Percentiles rank a stretch among this genome's conserved stretches.
phyloP scores from a whole-genome alignment of 257 asterid genomes.

The Oldenlandia corymbosa region DNA sequence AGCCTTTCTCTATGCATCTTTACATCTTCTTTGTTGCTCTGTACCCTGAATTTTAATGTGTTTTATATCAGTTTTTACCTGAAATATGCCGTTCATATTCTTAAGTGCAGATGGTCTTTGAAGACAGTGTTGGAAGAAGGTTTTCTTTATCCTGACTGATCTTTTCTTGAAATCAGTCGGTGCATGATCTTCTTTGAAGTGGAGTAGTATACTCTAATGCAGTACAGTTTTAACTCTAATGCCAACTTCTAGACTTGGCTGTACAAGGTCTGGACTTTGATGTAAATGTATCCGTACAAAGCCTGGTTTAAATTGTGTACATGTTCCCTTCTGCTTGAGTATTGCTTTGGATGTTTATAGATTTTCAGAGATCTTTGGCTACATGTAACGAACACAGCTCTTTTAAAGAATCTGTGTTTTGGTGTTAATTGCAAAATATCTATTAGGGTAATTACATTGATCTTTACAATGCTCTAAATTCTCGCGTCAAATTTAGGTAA shows the following conservation, averaged over 20 bases:
- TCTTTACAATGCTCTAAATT: too few relatives aligned
- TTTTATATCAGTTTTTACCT: neutral
- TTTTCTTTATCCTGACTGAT: too few relatives aligned
- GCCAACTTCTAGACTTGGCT: too few relatives aligned
- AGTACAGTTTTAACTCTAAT: neutral
- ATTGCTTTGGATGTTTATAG: neutral
- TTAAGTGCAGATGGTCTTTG: neutral
- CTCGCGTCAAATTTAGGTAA: too few relatives aligned
- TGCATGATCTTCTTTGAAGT: neutral
- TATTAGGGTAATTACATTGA: too few relatives aligned
- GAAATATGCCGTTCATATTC: neutral
- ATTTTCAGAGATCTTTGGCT: too few relatives aligned
- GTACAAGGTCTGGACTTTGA: too few relatives aligned
- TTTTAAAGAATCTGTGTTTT: too few relatives aligned
- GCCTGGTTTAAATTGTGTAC: neutral
- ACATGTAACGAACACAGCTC: too few relatives aligned
- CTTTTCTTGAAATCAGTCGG: conserved; percentile 2
- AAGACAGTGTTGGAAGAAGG: neutral
- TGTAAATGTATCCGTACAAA: too few relatives aligned
- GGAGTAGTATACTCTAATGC: neutral
- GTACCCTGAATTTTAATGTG: neutral
- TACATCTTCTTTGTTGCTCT: neutral
- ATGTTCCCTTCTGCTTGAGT: neutral
- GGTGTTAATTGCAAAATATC: too few relatives aligned
- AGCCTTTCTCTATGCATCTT: neutral